Percentiles rank a stretch among this genome's conserved stretches.
Conservation (phyloP, 768 basidiomycete species). For the Lanmaoa pseudosensibilis region DNA sequence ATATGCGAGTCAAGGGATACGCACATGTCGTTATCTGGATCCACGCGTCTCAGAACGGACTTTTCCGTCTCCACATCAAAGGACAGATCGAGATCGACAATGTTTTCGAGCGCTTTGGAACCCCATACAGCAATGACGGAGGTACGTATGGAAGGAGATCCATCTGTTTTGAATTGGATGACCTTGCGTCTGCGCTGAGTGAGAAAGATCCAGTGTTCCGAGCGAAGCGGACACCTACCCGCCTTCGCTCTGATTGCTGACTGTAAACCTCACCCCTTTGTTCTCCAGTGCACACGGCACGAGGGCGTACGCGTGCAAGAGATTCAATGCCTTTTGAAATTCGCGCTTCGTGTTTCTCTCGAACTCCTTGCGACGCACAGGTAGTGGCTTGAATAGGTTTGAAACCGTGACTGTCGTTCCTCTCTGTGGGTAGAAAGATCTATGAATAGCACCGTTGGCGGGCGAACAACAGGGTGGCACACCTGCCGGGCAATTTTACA, state of each 20-base stretch:
- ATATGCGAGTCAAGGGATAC: slow-evolving; percentile 5
- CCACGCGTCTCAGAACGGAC: slow-evolving; percentile 21
- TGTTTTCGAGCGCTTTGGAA: slow-evolving; percentile 69
- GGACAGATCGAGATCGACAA: slow-evolving; percentile 69
- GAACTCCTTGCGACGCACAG: slow-evolving; percentile 90
- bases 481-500: slow-evolving; percentile 80
- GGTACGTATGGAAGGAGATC: slow-evolving; percentile 57
- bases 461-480: slow-evolving; percentile 14
- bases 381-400: slow-evolving; percentile 75
- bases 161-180: slow-evolving; percentile 72
- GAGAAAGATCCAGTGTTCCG: neutral
- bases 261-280: slow-evolving; percentile 68
- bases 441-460: neutral
- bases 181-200: slow-evolving; percentile 51
- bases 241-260: slow-evolving; percentile 64
- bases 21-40: slow-evolving; percentile 21
- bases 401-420: slow-evolving; percentile 82
- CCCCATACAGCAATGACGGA: slow-evolving; percentile 84
- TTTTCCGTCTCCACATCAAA: slow-evolving; percentile 73
- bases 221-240: slow-evolving; percentile 51
- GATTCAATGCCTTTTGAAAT: slow-evolving; percentile 77
- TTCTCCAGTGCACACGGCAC: slow-evolving; percentile 65
- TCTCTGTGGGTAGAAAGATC: slow-evolving; percentile 45
- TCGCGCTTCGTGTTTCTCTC: slow-evolving; percentile 88
- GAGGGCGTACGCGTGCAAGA: slow-evolving; percentile 87